phyloP scores from a whole-genome alignment of 495 filamentous ascomycete species.

The Daldinia vernicosa region DNA sequence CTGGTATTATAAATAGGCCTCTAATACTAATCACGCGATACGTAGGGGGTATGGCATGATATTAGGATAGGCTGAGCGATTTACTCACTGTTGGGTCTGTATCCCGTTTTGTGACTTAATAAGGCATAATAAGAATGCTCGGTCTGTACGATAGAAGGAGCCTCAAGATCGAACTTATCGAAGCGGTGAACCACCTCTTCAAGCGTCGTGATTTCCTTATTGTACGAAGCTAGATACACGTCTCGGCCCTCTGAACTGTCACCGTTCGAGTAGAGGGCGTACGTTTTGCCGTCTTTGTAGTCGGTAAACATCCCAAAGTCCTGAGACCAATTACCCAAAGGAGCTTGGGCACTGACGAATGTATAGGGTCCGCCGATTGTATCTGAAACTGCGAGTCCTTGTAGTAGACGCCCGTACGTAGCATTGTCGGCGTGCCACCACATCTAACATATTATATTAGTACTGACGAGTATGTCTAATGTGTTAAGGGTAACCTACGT shows the following conservation, averaged over 20 bases:
- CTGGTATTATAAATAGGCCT: no score
- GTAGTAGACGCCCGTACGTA: constrained; percentile 54
- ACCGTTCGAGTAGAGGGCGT: constrained; percentile 57
- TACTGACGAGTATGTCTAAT: background rate
- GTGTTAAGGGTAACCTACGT: constrained; percentile 41
- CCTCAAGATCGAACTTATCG: constrained; percentile 58
- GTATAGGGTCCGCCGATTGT: constrained; percentile 53
- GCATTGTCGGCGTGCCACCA: constrained; percentile 61
- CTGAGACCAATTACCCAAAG: constrained; percentile 58
- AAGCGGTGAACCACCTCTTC: constrained; percentile 54
- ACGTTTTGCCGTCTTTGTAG: constrained; percentile 53
- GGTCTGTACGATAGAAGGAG: constrained; percentile 56
- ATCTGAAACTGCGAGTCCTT: constrained; percentile 52
- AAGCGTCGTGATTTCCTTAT: constrained; percentile 48
- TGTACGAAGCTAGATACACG: constrained; percentile 54
- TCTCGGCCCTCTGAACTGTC: constrained; percentile 53
- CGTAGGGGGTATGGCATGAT: background rate
- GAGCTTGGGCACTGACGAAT: constrained; percentile 52
- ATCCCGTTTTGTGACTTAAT: constrained; percentile 60
- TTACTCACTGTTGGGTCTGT: constrained; percentile 55
- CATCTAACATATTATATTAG: constrained; percentile 48
- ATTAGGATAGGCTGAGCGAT: background rate
- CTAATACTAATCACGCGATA: background rate
- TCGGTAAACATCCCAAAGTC: constrained; percentile 59
- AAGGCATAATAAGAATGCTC: constrained; percentile 56